Base-by-base conservation (phyloP, 2,329 filamentous ascomycete species). In the Colletotrichum australisinense region DNA sequence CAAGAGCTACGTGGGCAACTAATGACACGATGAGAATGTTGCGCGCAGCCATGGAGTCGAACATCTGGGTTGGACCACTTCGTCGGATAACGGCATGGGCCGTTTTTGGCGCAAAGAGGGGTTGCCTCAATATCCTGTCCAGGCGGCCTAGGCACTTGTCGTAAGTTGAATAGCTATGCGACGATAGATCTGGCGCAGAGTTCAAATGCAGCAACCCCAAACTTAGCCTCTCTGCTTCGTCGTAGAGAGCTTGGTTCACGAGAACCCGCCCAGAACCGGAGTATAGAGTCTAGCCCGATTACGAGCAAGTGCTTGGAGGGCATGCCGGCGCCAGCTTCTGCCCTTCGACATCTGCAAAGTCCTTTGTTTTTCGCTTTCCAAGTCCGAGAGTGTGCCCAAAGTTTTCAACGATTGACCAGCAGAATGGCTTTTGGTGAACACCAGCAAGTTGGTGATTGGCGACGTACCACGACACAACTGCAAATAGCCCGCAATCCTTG, bases 51-150 rank as follows among this genome's bases (percentile, higher is more conserved):
- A 42, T 16, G 22, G 7, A 22, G 5, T 6, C 7, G 14, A 42
- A 28, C 22, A 32, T 16, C 16, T n/a, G 49, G 30, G 16, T 30
- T 67, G 55, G 55, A 63, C 57, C 57, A 28, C 60, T 63, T 63
- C 69, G 35, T 68, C 64, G 62, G 38, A 63, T 35, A 24, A 28
- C 11, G 63, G 42, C 53, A 46, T 60, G n/a, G 38, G 63, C 68
- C 26, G 62, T 49, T 65, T 49, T 49, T 59, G 68, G 60, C 55
- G 30, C 55, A 63, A 32, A n/a, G 63, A 28, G 55, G 9, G 60
- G 14, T 28, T 32, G 63, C n/a, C 42, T 52, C 24, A 16, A 2
- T 9, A n/a, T 57, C 49, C 32, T 42, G n/a, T 22, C 28, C 38
- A 38, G 59, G 56, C 22, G 46, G 24, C 5, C 11, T 24, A 5